Percentiles rank a stretch among this genome's conserved stretches.
These are phyloP conservation scores for Metschnikowia koreensis DNA, from an alignment of 805 yeast genomes.

Conservation along the genomic window DNA sequence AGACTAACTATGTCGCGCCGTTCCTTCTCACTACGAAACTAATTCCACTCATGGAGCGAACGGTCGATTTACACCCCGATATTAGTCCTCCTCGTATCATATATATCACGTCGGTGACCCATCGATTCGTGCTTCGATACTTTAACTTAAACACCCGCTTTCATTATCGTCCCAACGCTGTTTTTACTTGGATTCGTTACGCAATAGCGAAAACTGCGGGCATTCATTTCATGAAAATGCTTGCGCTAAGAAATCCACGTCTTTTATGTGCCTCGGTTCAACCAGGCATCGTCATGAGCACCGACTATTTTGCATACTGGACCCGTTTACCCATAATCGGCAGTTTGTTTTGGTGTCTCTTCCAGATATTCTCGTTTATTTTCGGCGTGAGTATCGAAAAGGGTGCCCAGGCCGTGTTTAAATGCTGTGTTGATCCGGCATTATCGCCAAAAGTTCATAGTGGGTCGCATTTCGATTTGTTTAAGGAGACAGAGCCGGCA, in stretches of 20 bases:
- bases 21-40: constrained; percentile 65
- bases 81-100: constrained; percentile 52
- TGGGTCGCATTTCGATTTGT: constrained; percentile 63
- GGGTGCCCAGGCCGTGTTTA: constrained; percentile 64
- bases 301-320: constrained; percentile 73
- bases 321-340: constrained; percentile 80
- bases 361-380: constrained; percentile 64
- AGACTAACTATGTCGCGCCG: constrained; percentile 75
- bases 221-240: constrained; percentile 65
- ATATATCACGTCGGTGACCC: constrained; percentile 66
- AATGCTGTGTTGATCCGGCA: constrained; percentile 56
- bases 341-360: constrained; percentile 63
- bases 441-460: constrained; percentile 53
- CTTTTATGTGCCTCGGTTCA: constrained; percentile 66
- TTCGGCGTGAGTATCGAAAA: constrained; percentile 73
- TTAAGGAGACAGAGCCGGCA: constrained; percentile 52
- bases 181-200: constrained; percentile 77
- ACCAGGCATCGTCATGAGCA: constrained; percentile 85
- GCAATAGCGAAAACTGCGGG: constrained; percentile 76
- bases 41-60: constrained; percentile 49
- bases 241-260: constrained; percentile 65
- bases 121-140: constrained; percentile 48
- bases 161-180: constrained; percentile 58
- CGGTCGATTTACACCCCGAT: constrained; percentile 26
- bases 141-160: constrained; percentile 49